phyloP scores from a whole-genome alignment of 1,284 basidiomycete genomes.

The Dichomitus squalens region DNA sequence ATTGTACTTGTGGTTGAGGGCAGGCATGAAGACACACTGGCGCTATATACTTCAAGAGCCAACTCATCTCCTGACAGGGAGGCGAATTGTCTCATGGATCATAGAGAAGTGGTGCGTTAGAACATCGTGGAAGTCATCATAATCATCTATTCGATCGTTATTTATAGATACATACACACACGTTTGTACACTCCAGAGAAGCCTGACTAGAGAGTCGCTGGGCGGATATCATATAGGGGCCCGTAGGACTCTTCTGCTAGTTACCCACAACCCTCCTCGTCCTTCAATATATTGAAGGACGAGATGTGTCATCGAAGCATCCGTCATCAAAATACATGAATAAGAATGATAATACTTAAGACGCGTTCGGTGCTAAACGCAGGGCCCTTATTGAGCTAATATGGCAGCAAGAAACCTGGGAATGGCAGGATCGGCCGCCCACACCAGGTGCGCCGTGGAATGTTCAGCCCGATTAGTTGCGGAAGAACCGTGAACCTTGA shows the following conservation, averaged over 20 bases:
- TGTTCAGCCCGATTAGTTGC: conserved; percentile 17
- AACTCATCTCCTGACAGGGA: background rate
- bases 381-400: conserved; percentile 5
- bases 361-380: background rate
- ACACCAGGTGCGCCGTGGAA: background rate
- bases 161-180: conserved; percentile 1
- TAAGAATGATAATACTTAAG: conserved; percentile 8
- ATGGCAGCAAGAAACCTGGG: conserved; percentile 2
- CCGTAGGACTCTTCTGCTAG: too few relatives aligned
- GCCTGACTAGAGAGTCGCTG: background rate
- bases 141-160: background rate
- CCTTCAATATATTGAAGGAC: too few relatives aligned
- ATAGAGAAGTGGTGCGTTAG: background rate
- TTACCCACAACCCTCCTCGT: background rate
- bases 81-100: background rate
- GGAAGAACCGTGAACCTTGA: conserved; percentile 28
- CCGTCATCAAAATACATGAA: conserved; percentile 13
- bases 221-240: background rate
- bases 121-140: background rate
- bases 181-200: background rate
- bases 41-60: background rate
- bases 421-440: background rate
- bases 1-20: background rate
- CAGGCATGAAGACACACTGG: background rate
- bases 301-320: conserved; percentile 6